Conservation (phyloP, 768 basidiomycete genomes). For the Porphyrellus cyaneotinctus region DNA sequence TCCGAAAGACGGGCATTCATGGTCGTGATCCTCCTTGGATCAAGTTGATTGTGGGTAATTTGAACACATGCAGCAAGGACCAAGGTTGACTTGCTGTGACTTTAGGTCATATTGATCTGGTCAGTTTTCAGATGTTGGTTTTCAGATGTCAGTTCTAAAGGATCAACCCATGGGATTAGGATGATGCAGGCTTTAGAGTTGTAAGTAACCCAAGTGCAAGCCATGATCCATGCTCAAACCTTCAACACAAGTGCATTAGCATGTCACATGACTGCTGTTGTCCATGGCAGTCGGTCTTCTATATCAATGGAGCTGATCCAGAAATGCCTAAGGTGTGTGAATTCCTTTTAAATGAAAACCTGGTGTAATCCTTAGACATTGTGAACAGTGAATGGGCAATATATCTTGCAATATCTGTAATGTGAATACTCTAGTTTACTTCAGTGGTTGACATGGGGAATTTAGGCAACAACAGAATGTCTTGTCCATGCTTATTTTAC, state of each 20-base stretch:
- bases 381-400: constrained; percentile 9
- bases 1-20: constrained; percentile 15
- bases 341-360: background rate
- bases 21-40: constrained; percentile 20
- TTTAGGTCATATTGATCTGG: constrained; percentile 22
- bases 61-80: too few species aligned
- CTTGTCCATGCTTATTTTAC: constrained; percentile 25
- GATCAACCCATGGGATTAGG: constrained; percentile 14
- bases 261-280: constrained; percentile 4
- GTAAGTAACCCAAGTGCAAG: constrained; percentile 4
- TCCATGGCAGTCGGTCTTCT: background rate
- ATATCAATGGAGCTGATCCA: background rate
- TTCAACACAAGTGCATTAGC: constrained; percentile 9
- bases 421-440: background rate
- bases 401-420: constrained; percentile 19
- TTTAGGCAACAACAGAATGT: constrained; percentile 16
- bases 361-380: background rate
- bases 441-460: background rate
- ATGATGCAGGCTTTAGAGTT: constrained; percentile 11
- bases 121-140: constrained; percentile 3
- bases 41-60: constrained; percentile 17
- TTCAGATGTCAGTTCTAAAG: too few species aligned
- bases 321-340: constrained; percentile 6
- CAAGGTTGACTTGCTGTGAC: background rate
- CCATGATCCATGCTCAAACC: background rate